A percentile compares a stretch with the other conserved stretches of the same genome.
Conservation (phyloP, 78 protist species). For the Bodo saltans region DNA sequence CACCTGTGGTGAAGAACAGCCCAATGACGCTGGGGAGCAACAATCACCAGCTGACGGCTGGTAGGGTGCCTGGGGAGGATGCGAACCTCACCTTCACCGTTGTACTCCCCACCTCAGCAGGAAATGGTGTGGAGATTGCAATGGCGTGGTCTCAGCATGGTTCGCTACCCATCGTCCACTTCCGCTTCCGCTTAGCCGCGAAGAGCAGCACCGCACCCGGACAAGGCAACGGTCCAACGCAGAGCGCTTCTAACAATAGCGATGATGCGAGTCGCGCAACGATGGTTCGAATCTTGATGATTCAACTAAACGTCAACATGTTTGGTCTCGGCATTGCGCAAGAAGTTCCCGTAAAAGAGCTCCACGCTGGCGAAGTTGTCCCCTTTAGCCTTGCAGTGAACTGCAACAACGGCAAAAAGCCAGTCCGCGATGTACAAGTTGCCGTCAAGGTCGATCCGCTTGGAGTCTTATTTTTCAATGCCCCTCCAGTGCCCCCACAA, state of each 20-base stretch:
- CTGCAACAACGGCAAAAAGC: not conserved
- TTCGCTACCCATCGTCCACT: not conserved
- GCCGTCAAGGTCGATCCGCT: not conserved
- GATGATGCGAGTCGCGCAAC: too few species aligned
- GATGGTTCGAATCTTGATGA: not conserved
- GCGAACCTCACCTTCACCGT: not conserved
- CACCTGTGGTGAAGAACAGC: not conserved
- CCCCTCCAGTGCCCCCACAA: not conserved
- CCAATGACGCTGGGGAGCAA: too few species aligned
- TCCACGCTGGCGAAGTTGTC: not conserved
- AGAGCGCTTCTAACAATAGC: too few species aligned
- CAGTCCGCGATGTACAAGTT: not conserved
- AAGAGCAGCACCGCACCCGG: not conserved
- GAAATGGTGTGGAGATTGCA: not conserved
- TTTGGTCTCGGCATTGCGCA: not conserved
- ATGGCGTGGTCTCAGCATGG: not conserved
- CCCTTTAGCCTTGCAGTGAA: not conserved
- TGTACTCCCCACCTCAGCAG: not conserved
- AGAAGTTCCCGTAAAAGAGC: not conserved
- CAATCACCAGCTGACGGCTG: too few species aligned
- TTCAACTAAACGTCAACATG: not conserved
- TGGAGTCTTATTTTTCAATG: not conserved
- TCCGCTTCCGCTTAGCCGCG: not conserved
- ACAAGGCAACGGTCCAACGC: too few species aligned
- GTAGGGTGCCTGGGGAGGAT: not conserved